Percentiles rank a stretch among this genome's conserved stretches.
Conservation (phyloP, 2,329 filamentous ascomycete species). For the Venturia asperata region DNA sequence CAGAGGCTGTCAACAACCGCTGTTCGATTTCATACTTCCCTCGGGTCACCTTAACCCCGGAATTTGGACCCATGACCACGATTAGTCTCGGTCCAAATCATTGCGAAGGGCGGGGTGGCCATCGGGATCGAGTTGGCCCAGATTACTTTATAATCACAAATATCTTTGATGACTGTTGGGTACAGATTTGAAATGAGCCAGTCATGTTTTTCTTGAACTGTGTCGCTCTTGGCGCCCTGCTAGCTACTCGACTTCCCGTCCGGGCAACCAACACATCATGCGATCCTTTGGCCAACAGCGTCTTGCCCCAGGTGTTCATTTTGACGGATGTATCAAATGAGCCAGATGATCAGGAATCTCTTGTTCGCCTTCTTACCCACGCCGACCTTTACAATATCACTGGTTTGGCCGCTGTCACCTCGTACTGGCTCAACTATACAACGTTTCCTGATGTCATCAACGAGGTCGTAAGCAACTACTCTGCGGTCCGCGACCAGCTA, state of each 20-base stretch:
- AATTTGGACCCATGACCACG: neutral
- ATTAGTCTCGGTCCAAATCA: neutral
- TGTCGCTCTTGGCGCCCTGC: neutral
- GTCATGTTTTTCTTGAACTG: neutral
- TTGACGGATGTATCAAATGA: constrained; percentile 24
- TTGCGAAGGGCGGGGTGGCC: neutral
- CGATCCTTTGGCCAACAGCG: neutral
- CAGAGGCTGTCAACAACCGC: neutral
- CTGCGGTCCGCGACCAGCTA: constrained; percentile 36
- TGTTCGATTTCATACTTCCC: neutral
- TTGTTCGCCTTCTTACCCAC: constrained; percentile 24
- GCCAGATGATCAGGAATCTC: constrained; percentile 24
- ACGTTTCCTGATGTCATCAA: constrained; percentile 23
- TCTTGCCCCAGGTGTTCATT: constrained; percentile 21
- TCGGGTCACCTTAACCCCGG: neutral
- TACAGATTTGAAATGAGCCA: neutral
- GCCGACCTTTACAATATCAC: constrained; percentile 24
- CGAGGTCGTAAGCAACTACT: constrained; percentile 27
- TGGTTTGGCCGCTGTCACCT: constrained; percentile 23
- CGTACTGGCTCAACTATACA: constrained; percentile 22
- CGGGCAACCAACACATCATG: neutral
- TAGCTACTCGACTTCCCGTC: neutral
- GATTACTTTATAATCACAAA: neutral
- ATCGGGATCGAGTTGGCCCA: neutral
- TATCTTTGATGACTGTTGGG: neutral